Evolutionary conservation across 1,284 basidiomycete genomes (phyloP).

Genomic region (Dichomitus squalens): DNA sequence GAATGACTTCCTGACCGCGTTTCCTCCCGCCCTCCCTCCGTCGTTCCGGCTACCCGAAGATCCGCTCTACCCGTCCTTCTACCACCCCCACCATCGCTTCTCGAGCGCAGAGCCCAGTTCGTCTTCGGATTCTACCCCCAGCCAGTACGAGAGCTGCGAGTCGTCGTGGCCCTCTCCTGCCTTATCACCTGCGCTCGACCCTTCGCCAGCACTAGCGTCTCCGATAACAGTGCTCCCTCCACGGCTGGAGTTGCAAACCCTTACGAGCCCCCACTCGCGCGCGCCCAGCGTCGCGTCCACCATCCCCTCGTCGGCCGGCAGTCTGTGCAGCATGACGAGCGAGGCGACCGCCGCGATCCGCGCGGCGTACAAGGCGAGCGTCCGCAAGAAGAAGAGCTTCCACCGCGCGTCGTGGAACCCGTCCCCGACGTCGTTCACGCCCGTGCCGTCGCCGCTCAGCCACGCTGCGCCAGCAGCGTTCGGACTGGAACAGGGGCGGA

Average conservation of each 20-base stretch:
- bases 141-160: slow-evolving; percentile 34
- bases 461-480: not conserved
- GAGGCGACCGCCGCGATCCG: slow-evolving; percentile 52
- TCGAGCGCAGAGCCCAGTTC: slow-evolving; percentile 15
- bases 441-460: slow-evolving; percentile 1
- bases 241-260: slow-evolving; percentile 24
- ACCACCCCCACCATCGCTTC: slow-evolving; percentile 17
- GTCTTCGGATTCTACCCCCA: slow-evolving; percentile 21
- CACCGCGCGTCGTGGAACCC: slow-evolving; percentile 59
- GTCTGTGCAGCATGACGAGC: slow-evolving; percentile 25
- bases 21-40: slow-evolving; percentile 61
- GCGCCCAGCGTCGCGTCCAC: slow-evolving; percentile 34
- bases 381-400: slow-evolving; percentile 57
- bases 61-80: slow-evolving; percentile 15
- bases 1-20: slow-evolving; percentile 57
- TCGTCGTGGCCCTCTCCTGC: slow-evolving; percentile 31
- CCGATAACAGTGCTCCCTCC: slow-evolving; percentile 16
- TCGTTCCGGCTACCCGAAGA: slow-evolving; percentile 29
- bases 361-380: slow-evolving; percentile 55
- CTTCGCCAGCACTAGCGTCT: slow-evolving; percentile 5
- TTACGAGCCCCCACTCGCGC: slow-evolving; percentile 12
- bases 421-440: slow-evolving; percentile 20
- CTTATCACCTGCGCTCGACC: slow-evolving; percentile 17
- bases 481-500: slow-evolving; percentile 4
- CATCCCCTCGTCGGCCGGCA: slow-evolving; percentile 12